Evolutionary conservation across 169 alveolate genomes (phyloP).

Genomic region (Blepharisma undulans): DNA sequence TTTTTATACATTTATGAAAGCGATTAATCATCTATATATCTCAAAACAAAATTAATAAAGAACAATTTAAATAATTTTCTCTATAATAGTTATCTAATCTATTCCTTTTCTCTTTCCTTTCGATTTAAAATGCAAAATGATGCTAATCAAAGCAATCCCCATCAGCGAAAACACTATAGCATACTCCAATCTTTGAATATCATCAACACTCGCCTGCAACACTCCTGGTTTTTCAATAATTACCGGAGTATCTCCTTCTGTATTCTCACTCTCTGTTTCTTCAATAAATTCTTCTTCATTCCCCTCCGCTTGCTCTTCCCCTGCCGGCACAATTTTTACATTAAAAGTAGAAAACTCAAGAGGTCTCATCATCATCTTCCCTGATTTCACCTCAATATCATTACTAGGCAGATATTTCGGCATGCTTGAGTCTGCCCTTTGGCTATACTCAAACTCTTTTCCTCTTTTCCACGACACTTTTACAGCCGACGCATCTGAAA

Average conservation of each 20-base stretch:
- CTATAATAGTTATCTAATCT: background rate
- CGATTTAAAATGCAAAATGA: background rate
- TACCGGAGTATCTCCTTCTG: background rate
- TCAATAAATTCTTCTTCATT: background rate
- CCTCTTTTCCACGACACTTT: background rate
- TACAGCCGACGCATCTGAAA: background rate
- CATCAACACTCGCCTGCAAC: background rate
- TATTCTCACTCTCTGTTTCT: background rate
- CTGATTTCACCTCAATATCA: background rate
- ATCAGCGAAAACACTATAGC: background rate
- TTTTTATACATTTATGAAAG: too few relatives aligned
- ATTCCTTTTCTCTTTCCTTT: background rate
- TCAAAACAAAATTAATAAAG: too few relatives aligned
- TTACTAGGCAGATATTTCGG: background rate
- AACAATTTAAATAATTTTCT: too few relatives aligned
- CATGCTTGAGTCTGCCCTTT: background rate
- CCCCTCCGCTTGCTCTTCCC: background rate
- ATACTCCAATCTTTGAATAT: background rate
- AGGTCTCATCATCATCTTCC: background rate
- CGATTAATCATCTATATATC: too few relatives aligned
- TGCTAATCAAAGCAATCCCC: background rate
- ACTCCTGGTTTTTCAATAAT: background rate
- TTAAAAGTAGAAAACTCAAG: background rate
- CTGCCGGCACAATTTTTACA: background rate
- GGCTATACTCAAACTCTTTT: background rate